Base-by-base conservation (phyloP, 106 monocot genomes). In the Platanthera zijinensis region DNA sequence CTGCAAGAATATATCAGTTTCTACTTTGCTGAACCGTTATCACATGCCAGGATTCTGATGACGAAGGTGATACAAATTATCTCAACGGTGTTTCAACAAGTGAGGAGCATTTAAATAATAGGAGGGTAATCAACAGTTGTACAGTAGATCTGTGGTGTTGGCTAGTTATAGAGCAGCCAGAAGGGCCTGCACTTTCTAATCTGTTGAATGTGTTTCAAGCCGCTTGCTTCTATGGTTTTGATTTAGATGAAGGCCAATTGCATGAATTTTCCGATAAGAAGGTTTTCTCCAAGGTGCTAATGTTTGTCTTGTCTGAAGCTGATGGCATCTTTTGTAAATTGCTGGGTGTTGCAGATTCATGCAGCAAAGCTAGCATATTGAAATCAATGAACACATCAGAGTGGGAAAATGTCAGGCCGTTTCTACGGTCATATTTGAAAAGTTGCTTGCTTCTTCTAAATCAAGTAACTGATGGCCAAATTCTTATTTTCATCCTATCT, bases 111-210 rank as follows among this genome's bases (percentile, higher is more conserved):
- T 49, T 51, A 61, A 19, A 74, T 15, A 15, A 80, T 52, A 73
- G 17, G 80, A 95, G 84, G 74, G 17, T 61, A 53, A 83, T 93
- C 45, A 86, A 89, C 76, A 81, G 74, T 21, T 66, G 49, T 47
- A 97, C 93, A 51, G 15, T 91, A 69, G 91, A 90, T 83, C 87
- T 91, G 52, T 97, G 93, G 97, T 91, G 89, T 76, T 89, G 89
- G 93, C 75, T 91, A 72, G 89, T 85, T 69, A 51, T 83, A 81
- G 86, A 96, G 79, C 66, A 91, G 48, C 85, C 84, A 76, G 74
- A 88, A 69, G 54, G 54, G 30, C 68, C 85, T 75, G 84, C 89
- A 63, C 78, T 97, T 57, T 19, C 77, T 72, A 87, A 83, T 63
- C 82, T 97, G 19, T 80, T 97, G 15, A 91, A 94, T 88, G 82